Percentiles rank a stretch among this genome's conserved stretches.
Evolutionary conservation across 176 grass and related monocot genomes (phyloP).

Genomic region (Carex kokanica): DNA sequence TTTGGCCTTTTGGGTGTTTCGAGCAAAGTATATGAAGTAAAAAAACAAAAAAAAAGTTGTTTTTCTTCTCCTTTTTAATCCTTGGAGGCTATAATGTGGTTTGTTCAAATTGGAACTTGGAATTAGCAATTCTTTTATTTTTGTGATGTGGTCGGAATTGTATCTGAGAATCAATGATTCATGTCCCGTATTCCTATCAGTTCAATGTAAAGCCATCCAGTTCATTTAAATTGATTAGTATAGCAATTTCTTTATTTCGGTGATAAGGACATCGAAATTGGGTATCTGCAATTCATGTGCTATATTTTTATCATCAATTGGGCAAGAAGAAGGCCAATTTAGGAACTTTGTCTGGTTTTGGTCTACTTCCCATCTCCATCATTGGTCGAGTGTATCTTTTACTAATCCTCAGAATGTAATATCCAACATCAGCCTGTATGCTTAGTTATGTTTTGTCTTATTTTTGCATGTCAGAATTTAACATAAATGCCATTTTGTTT

Average conservation of each 20-base stretch:
- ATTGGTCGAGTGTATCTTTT: background rate
- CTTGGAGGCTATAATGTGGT: background rate
- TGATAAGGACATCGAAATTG: background rate
- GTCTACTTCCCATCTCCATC: background rate
- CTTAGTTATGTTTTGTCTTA: constrained; percentile 5
- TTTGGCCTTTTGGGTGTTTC: background rate
- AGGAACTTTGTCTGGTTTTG: background rate
- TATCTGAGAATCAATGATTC: background rate
- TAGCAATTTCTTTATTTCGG: background rate
- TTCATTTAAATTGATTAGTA: background rate
- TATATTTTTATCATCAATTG: background rate
- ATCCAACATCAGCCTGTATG: background rate
- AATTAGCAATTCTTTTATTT: background rate
- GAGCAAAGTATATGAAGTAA: background rate
- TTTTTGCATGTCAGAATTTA: background rate
- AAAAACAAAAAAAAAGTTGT: background rate
- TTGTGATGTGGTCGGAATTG: background rate
- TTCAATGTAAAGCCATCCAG: background rate
- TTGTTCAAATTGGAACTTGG: background rate
- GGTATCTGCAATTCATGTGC: background rate
- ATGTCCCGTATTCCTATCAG: background rate
- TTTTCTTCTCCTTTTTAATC: background rate
- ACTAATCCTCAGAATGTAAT: background rate
- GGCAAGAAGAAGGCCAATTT: background rate
- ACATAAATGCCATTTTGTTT: constrained; percentile 6